phyloP scores from a whole-genome alignment of 2,329 filamentous ascomycete genomes.

The Aspergillus jensenii region DNA sequence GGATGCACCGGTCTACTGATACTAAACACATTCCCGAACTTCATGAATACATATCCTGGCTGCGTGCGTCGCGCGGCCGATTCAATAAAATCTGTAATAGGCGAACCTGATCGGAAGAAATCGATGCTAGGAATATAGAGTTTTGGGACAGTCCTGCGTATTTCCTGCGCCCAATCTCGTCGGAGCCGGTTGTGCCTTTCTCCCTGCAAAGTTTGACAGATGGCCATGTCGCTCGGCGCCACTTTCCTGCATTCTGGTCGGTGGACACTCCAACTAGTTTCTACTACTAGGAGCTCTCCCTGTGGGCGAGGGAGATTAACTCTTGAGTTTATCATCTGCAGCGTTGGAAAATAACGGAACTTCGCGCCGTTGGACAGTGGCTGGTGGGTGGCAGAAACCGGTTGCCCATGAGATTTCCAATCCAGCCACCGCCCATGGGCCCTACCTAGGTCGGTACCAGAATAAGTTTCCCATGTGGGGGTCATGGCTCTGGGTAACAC shows the following conservation, averaged over 20 bases:
- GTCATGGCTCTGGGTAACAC: conserved; percentile 3
- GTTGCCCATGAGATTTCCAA: conserved; percentile 2
- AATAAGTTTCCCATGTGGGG: conserved; percentile 3
- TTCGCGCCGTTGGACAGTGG: background rate
- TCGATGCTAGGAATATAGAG: conserved; percentile 3
- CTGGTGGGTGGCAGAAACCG: conserved; percentile 3
- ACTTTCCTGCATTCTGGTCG: conserved; percentile 10
- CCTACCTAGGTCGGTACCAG: background rate
- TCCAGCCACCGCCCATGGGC: background rate
- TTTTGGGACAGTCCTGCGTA: background rate
- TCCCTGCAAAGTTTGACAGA: conserved; percentile 12
- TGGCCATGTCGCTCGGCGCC: conserved; percentile 12
- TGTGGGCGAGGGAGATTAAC: conserved; percentile 7
- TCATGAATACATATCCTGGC: conserved; percentile 4
- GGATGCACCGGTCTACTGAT: background rate
- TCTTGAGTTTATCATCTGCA: conserved; percentile 10
- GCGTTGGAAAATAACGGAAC: background rate
- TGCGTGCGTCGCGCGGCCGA: background rate
- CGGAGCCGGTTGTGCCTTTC: background rate
- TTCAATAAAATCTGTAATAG: conserved; percentile 6
- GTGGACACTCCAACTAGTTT: background rate
- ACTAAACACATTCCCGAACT: conserved; percentile 9
- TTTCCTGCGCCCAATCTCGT: conserved; percentile 7
- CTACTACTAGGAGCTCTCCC: background rate
- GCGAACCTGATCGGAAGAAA: background rate